phyloP scores from a whole-genome alignment of 2,329 filamentous ascomycete species.

The Macroventuria anomochaeta region DNA sequence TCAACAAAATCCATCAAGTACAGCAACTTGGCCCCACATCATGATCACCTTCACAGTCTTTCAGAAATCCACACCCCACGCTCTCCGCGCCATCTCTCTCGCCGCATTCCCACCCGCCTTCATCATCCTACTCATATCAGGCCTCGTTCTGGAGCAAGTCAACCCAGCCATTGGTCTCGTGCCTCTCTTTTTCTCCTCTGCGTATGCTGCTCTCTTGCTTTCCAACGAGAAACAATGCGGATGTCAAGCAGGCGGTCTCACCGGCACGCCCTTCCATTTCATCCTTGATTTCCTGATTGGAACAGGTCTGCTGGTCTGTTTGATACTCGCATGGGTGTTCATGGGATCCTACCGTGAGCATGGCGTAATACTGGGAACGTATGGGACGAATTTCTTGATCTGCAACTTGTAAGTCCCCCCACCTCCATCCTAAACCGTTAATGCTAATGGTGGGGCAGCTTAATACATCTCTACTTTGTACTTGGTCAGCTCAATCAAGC shows the following conservation, averaged over 20 bases:
- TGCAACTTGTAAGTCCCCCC: slow-evolving; percentile 34
- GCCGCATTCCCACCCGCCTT: slow-evolving; percentile 35
- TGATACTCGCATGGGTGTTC: slow-evolving; percentile 34
- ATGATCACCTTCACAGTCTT: slow-evolving; percentile 36
- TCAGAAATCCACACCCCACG: slow-evolving; percentile 28
- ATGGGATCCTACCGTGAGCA: slow-evolving; percentile 7
- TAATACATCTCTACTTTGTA: slow-evolving; percentile 37
- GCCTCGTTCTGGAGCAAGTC: slow-evolving; percentile 25
- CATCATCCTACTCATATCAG: slow-evolving; percentile 35
- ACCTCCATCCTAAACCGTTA: not conserved
- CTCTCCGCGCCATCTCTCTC: slow-evolving; percentile 35
- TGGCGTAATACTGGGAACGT: slow-evolving; percentile 34
- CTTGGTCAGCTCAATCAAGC: slow-evolving; percentile 24
- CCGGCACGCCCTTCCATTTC: slow-evolving; percentile 37
- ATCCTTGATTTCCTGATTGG: slow-evolving; percentile 31
- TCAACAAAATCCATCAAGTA: not conserved
- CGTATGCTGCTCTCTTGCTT: slow-evolving; percentile 30
- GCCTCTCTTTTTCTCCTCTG: slow-evolving; percentile 37
- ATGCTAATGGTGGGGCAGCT: slow-evolving; percentile 20
- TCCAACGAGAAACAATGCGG: slow-evolving; percentile 35
- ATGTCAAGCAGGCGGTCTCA: slow-evolving; percentile 31
- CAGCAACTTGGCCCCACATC: not conserved
- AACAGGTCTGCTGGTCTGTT: slow-evolving; percentile 26
- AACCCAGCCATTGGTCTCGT: slow-evolving; percentile 41
- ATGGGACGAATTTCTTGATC: slow-evolving; percentile 37